Base-by-base conservation (phyloP, 352 stramenopile genomes). In the Phytopythium cucurbitacearum region DNA sequence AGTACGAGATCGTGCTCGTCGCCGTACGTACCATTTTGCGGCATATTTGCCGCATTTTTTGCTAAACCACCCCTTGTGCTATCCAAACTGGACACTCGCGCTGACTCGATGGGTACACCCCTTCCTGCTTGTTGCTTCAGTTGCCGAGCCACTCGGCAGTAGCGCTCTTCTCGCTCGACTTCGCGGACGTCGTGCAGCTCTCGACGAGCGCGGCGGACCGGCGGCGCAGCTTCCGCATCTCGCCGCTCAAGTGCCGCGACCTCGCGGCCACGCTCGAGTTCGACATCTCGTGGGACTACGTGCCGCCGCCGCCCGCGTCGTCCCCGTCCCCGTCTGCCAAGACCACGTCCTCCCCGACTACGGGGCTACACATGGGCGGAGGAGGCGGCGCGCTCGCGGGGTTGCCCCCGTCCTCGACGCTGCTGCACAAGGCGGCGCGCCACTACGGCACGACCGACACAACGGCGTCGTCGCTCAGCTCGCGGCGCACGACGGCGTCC, bases 1-100 rank as follows among this genome's bases (percentile, higher is more conserved):
- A 91, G 40, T 91, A 91, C 70, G 80, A 91, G 51, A 70, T 91
- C 57, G 76, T 91, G 57, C 74, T 91, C 43, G 80, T 91, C 0
- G 80, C 80, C 60, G 74, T 85, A 57, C 43, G 73, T 75, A 37
- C 37, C 4, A n/a, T n/a, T 13, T 47, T 41, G 21, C 21, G 1
- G 21, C 21, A 28, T 28, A 2, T 28, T 28, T 28, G 21, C 21
- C 2, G 21, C 21, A 28, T 28, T 28, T 28, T 28, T 28, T 28
- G 21, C 21, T 28, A 28, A 28, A 28, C 21, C 21, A 28, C 2
- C 21, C 21, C 2, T 1, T 28, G 21, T 28, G 21, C 21, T 28
- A 28, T 28, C 21, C 21, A 28, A 28, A 28, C 21, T 28, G 21
- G 21, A 28, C 21, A 28, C 21, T 28, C 21, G 21, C 21, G 21